Evolutionary conservation across 139 green algal genomes (phyloP), one percentile per base, ranked within the genome.

Genomic region (Micromonas pusilla): DNA sequence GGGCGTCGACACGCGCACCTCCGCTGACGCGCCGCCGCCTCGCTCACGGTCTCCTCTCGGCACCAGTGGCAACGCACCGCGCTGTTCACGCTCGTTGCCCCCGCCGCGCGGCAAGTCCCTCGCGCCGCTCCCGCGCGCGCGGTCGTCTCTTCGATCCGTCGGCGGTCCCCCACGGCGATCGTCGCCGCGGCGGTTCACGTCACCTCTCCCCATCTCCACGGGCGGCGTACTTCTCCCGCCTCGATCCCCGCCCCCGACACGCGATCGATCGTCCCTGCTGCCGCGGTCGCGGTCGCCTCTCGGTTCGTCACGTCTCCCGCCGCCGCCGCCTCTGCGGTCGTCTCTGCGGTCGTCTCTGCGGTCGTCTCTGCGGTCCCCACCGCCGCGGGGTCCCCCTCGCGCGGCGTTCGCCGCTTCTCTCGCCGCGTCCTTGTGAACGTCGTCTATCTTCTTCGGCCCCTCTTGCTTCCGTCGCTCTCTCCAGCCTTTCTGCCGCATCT

Each of bases 401-500:
- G 72, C 38, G 20, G 68, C 45, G 4, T 78, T 34, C 72, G 53
- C 53, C 5, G 54, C 57, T 20, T 62, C 52, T 1, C 72, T 39
- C 52, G 60, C 33, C 30, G 78, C 83, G 23, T 88, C 85, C 1
- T 63, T 66, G 66, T 89, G 85, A 1, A 88, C 53, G 53, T 88
- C 80, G 0, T 81, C 60, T 31, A 88, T 73, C 33, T 81, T 87
- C 85, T 86, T 89, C n/a, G 83, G 79, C 0, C 70, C 84, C 65
- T 86, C 54, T 54, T 82, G 62, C 73, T 86, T 70, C 23, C 85
- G 52, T 21, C 85, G 80, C 66, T 81, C 84, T 25, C 80, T 70
- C 85, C 85, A 89, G 1, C 77, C 73, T 38, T 87, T 86, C 28
- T 34, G 26, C 3, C 83, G 78, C 66, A 88, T 62, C 32, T 89